Conservation (phyloP, 805 yeast genomes). For the Saccharomycopsis sp. region DNA sequence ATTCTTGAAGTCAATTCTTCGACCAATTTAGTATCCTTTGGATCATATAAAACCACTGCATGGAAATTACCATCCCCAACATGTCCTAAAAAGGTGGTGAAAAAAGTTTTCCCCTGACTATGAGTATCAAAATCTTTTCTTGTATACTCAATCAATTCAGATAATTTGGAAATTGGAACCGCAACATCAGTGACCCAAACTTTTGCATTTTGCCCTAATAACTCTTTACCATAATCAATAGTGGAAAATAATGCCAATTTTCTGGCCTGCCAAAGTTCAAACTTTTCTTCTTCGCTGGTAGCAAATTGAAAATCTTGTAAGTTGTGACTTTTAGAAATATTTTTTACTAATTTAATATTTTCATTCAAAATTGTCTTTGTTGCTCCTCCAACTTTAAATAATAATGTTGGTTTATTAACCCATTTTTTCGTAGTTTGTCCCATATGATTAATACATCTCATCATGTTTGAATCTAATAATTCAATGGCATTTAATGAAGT, state of each 20-base stretch:
- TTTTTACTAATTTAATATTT: constrained; percentile 28
- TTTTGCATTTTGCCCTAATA: constrained; percentile 36
- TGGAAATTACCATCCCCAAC: constrained; percentile 84
- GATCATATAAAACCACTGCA: constrained; percentile 49
- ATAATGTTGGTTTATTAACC: constrained; percentile 49
- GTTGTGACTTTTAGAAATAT: constrained; percentile 44
- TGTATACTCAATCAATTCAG: constrained; percentile 52
- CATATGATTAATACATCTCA: constrained; percentile 51
- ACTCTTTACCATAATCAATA: constrained; percentile 50
- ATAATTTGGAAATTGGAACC: constrained; percentile 62
- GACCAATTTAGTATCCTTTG: constrained; percentile 36
- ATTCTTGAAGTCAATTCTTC: constrained; percentile 44
- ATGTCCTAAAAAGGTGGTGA: constrained; percentile 60
- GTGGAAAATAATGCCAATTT: constrained; percentile 60
- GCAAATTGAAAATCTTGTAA: constrained; percentile 56
- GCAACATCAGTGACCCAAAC: constrained; percentile 77
- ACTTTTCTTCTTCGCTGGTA: constrained; percentile 46
- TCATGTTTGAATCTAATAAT: constrained; percentile 60
- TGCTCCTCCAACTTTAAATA: constrained; percentile 55
- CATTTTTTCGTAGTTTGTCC: constrained; percentile 43
- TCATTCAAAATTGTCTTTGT: constrained; percentile 33
- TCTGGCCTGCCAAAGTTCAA: constrained; percentile 67
- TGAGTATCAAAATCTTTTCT: constrained; percentile 40
- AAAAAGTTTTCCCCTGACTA: constrained; percentile 16
- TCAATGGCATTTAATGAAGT: constrained; percentile 67